Conservation (phyloP, 768 basidiomycete species). For the Rubroboletus pulcherrimus region DNA sequence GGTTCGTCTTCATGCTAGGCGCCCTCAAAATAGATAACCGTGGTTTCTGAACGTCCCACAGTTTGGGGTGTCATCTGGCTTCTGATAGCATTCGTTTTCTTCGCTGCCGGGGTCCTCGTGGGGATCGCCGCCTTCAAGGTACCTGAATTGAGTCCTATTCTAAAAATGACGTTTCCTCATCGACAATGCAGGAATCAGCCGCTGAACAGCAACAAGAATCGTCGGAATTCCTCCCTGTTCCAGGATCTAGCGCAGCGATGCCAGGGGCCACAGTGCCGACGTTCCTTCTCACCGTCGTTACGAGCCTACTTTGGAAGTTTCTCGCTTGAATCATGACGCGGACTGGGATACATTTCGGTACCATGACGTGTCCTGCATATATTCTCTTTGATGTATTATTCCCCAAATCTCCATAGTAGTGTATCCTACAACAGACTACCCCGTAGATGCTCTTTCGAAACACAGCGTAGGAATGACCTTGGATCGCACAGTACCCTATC, state of each 20-base stretch:
- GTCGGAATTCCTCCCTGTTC: slow-evolving; percentile 56
- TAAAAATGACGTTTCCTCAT: neutral
- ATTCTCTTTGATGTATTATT: slow-evolving; percentile 7
- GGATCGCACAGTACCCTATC: too few species aligned
- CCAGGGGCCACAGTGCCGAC: slow-evolving; percentile 27
- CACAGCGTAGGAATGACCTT: neutral
- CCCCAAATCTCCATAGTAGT: neutral
- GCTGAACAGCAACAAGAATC: slow-evolving; percentile 53
- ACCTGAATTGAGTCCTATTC: slow-evolving; percentile 4
- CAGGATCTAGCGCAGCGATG: slow-evolving; percentile 42
- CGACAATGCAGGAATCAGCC: slow-evolving; percentile 47
- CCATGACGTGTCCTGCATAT: neutral
- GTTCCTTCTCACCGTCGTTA: slow-evolving; percentile 18
- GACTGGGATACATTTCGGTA: neutral
- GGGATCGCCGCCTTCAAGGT: slow-evolving; percentile 84
- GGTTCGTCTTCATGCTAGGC: slow-evolving; percentile 36
- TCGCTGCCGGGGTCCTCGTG: slow-evolving; percentile 70
- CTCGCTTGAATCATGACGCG: slow-evolving; percentile 7
- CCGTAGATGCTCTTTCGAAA: neutral
- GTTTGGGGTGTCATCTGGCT: slow-evolving; percentile 93
- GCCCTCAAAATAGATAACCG: neutral
- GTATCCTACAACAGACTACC: neutral
- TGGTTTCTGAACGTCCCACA: slow-evolving; percentile 25
- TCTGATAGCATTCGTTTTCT: slow-evolving; percentile 67
- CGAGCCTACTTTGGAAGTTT: slow-evolving; percentile 26